These are phyloP conservation scores for Crataegus laevigata DNA, from an alignment of 306 rosid genomes.

Conservation along the genomic window DNA sequence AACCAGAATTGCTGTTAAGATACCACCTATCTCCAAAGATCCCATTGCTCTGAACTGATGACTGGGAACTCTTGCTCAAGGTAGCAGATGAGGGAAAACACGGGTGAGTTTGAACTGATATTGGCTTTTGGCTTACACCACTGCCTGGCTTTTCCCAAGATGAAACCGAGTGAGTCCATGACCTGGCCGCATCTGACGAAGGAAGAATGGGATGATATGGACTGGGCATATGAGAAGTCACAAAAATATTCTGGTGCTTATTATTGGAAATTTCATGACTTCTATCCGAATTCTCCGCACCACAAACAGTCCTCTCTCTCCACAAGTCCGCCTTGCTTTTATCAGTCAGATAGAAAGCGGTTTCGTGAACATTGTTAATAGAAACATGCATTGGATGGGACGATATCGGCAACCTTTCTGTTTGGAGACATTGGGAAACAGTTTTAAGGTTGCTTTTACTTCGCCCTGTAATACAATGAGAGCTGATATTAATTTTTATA, in stretches of 20 bases:
- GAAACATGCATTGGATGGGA: constrained; percentile 50
- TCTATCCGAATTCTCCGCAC: constrained; percentile 37
- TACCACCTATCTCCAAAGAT: constrained; percentile 56
- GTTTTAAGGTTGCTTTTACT: constrained; percentile 38
- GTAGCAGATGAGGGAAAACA: constrained; percentile 37
- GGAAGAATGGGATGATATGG: constrained; percentile 32
- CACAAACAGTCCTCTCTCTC: constrained; percentile 53
- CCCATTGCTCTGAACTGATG: constrained; percentile 51
- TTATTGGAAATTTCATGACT: constrained; percentile 35
- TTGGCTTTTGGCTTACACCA: constrained; percentile 51
- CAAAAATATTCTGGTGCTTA: constrained; percentile 33
- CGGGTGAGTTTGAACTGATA: constrained; percentile 46
- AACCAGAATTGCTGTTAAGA: constrained; percentile 44
- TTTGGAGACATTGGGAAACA: constrained; percentile 39
- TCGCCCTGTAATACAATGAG: constrained; percentile 45
- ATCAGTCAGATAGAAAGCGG: constrained; percentile 33
- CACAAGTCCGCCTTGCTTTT: constrained; percentile 35
- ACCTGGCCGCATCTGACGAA: constrained; percentile 41
- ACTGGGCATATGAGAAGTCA: constrained; percentile 38
- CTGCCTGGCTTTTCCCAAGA: constrained; percentile 65
- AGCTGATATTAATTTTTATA: not conserved
- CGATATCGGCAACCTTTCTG: constrained; percentile 35
- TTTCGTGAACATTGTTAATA: constrained; percentile 36
- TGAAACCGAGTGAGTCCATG: constrained; percentile 63
- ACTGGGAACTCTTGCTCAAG: constrained; percentile 39